Evolutionary conservation across 805 yeast species (phyloP), one percentile per base, ranked within the genome.

Genomic region (Yamadazyma scolyti): DNA sequence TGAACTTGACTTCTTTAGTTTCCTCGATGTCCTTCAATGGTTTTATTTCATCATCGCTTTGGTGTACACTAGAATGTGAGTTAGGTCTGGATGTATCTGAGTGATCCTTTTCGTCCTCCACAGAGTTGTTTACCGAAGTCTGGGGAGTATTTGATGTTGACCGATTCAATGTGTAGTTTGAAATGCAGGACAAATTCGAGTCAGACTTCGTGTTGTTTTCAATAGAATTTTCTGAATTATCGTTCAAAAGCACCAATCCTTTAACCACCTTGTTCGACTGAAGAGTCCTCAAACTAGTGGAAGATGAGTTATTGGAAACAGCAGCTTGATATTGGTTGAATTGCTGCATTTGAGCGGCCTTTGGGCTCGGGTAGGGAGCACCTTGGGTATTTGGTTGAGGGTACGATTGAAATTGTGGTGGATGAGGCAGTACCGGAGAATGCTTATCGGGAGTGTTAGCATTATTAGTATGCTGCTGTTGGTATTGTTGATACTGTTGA

Each of bases 91-190:
- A 25, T 13, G 15, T 18, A 24, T 28, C 36, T 14, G 26, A 20
- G 12, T 28, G 27, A 9, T 27, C 31, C 16, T 24, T 19, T 11
- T 31, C 39, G 17, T 29, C 35, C 9, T 35, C 39, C 8, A 20
- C 34, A 2, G 39, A 35, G 8, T 25, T 20, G 13, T 27, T 15
- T 5, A 39, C 38, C 3, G 43, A 39, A 3, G 42, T 32, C 17
- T 35, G 42, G 3, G 46, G 40, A 11, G 43, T 39, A 21, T 39
- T 39, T 7, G 45, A 38, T 8, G 39, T 30, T 2, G 40, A 36
- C 20, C 39, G 27, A 16, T 36, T 37, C 21, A 40, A 35, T 6
- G 40, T 34, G 23, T 28, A 28, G 20, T 16, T 31, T 2, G 40
- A 36, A 13, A 26, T 11, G 14, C 16, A 25, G 8, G 30, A 29